Percentiles rank a stretch among this genome's conserved stretches.
phyloP scores from a whole-genome alignment of 2,329 filamentous ascomycete species.

The Talaromyces sp. region DNA sequence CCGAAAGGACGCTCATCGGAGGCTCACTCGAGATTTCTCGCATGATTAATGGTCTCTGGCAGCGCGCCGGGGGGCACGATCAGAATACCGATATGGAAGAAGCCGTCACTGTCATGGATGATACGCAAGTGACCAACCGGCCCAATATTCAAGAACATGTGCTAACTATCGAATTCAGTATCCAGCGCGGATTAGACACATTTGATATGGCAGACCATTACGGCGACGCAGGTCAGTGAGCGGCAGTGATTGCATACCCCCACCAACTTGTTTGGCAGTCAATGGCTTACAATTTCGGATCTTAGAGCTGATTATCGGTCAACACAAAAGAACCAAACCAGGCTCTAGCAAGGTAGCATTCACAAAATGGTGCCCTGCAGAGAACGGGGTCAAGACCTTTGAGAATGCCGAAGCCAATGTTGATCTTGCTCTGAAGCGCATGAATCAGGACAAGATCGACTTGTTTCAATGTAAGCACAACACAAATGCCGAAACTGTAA shows the following conservation, averaged over 20 bases:
- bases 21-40: conserved; percentile 1
- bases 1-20: conserved; percentile 2
- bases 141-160: not conserved
- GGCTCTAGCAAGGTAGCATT: not conserved
- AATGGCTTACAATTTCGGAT: not conserved
- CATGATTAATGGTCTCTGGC: conserved; percentile 5
- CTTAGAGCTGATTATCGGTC: not conserved
- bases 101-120: conserved; percentile 1
- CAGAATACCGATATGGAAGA: not conserved
- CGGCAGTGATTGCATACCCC: not conserved
- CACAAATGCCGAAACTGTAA: not conserved
- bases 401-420: conserved; percentile 5
- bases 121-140: not conserved
- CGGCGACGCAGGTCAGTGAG: not conserved
- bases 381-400: conserved; percentile 5
- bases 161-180: not conserved
- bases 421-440: not conserved
- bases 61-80: conserved; percentile 7
- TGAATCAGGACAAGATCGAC: conserved; percentile 2
- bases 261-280: not conserved
- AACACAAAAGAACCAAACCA: not conserved
- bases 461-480: not conserved
- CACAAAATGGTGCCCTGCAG: conserved; percentile 3
- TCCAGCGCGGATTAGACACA: not conserved
- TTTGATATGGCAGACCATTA: not conserved